A percentile compares a stretch with the other conserved stretches of the same genome.
Evolutionary conservation across 768 basidiomycete genomes (phyloP).

Genomic region (Termitomyces eurrhizus): DNA sequence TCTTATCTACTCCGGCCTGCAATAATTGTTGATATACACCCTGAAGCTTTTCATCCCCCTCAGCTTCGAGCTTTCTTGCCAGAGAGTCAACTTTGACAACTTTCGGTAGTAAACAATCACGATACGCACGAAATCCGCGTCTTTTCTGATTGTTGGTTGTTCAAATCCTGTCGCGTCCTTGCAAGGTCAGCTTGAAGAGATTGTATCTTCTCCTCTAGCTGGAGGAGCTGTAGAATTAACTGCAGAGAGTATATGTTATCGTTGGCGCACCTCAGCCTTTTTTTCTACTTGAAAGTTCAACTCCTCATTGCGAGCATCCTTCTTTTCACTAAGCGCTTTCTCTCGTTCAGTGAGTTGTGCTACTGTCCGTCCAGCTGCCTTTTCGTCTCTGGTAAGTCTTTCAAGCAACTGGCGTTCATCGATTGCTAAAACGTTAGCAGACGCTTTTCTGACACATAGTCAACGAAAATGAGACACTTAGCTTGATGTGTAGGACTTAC

Average conservation of each 20-base stretch:
- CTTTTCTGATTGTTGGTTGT: constrained; percentile 82
- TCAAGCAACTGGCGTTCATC: constrained; percentile 87
- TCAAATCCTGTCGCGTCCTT: constrained; percentile 69
- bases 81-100: background rate
- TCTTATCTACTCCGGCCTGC: constrained; percentile 86
- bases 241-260: background rate
- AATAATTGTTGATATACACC: constrained; percentile 79
- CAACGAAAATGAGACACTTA: background rate
- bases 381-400: constrained; percentile 76
- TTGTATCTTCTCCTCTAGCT: constrained; percentile 62
- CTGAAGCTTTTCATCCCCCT: constrained; percentile 88
- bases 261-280: constrained; percentile 51
- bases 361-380: constrained; percentile 62
- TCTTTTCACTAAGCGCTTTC: constrained; percentile 58
- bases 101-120: background rate
- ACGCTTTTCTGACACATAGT: constrained; percentile 56
- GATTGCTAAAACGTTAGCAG: constrained; percentile 75
- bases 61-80: constrained; percentile 79
- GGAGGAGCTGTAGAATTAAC: background rate
- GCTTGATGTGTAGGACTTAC: constrained; percentile 37
- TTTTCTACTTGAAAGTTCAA: constrained; percentile 40
- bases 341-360: constrained; percentile 66
- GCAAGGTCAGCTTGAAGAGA: constrained; percentile 58
- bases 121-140: constrained; percentile 66
- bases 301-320: constrained; percentile 54